Evolutionary conservation across 2,329 filamentous ascomycete species (phyloP).

Genomic region (Beauveria medogensis): DNA sequence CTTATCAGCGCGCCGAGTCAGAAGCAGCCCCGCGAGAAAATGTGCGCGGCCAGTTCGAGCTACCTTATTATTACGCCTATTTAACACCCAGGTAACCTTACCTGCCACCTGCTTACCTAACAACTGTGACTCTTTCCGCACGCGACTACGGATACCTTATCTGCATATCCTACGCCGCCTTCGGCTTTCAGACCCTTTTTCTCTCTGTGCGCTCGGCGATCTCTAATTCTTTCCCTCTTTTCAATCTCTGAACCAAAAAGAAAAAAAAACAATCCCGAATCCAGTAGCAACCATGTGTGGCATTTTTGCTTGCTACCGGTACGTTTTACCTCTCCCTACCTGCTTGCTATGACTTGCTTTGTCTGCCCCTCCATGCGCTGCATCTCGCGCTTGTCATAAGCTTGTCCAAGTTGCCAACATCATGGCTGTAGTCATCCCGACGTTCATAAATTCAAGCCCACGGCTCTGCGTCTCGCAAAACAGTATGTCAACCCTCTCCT

Average conservation of each 20-base stretch:
- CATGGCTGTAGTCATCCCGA: slow-evolving; percentile 62
- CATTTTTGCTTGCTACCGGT: slow-evolving; percentile 94
- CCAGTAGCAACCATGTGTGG: slow-evolving; percentile 69
- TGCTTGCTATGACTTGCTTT: slow-evolving; percentile 14
- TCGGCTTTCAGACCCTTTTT: slow-evolving; percentile 8
- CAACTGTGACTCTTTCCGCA: slow-evolving; percentile 3
- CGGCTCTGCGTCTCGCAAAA: slow-evolving; percentile 86
- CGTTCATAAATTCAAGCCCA: slow-evolving; percentile 94
- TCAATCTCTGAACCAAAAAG: background rate
- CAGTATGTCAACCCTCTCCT: slow-evolving; percentile 54
- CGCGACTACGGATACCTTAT: background rate
- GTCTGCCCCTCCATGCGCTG: slow-evolving; percentile 7
- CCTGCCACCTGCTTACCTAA: no score
- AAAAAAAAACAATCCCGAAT: background rate
- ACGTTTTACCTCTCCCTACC: slow-evolving; percentile 29
- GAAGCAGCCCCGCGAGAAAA: no score
- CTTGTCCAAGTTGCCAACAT: slow-evolving; percentile 17
- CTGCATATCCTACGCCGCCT: slow-evolving; percentile 10
- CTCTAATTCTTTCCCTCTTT: slow-evolving; percentile 4
- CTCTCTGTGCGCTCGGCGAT: background rate
- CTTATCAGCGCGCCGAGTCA: no score
- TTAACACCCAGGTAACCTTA: no score
- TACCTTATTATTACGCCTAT: no score
- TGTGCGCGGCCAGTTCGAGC: no score
- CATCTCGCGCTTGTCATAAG: background rate